Evolutionary conservation across 805 yeast species (phyloP).

Genomic region (Danielia reshetovae): DNA sequence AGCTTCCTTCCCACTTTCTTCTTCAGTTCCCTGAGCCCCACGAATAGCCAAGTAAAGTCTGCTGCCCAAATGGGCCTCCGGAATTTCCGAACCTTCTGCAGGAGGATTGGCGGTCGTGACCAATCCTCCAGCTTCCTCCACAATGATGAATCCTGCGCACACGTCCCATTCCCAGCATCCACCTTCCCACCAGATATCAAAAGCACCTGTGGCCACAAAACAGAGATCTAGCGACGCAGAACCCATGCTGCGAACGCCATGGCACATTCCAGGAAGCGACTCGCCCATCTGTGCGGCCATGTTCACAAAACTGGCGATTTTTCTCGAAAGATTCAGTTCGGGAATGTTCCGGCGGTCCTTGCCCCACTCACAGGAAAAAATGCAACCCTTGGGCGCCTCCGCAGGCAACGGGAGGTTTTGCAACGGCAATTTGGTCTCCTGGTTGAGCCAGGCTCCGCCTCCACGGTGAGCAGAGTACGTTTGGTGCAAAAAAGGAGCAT

Average conservation of each 20-base stretch:
- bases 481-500: slow-evolving; percentile 13
- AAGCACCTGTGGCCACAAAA: slow-evolving; percentile 14
- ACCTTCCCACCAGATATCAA: slow-evolving; percentile 16
- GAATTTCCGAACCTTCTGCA: slow-evolving; percentile 1
- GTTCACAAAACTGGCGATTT: slow-evolving; percentile 10
- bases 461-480: slow-evolving; percentile 12
- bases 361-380: slow-evolving; percentile 17
- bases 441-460: slow-evolving; percentile 14
- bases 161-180: slow-evolving; percentile 20
- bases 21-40: slow-evolving; percentile 6
- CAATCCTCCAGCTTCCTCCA: slow-evolving; percentile 14
- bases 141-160: slow-evolving; percentile 12
- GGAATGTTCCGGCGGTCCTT: slow-evolving; percentile 11
- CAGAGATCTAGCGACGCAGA: slow-evolving; percentile 14
- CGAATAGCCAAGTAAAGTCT: slow-evolving; percentile 12
- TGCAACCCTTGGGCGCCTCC: slow-evolving; percentile 14
- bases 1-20: slow-evolving; percentile 4
- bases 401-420: slow-evolving; percentile 6
- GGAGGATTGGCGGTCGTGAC: slow-evolving; percentile 13
- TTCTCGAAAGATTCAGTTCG: slow-evolving; percentile 9
- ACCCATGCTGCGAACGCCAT: slow-evolving; percentile 13
- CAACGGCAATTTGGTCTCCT: slow-evolving; percentile 6
- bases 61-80: slow-evolving; percentile 8
- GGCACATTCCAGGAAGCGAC: slow-evolving; percentile 9
- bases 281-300: slow-evolving; percentile 11